These are phyloP conservation scores for Aspergillus indologenus DNA, from an alignment of 495 filamentous ascomycete species.

Conservation along the genomic window DNA sequence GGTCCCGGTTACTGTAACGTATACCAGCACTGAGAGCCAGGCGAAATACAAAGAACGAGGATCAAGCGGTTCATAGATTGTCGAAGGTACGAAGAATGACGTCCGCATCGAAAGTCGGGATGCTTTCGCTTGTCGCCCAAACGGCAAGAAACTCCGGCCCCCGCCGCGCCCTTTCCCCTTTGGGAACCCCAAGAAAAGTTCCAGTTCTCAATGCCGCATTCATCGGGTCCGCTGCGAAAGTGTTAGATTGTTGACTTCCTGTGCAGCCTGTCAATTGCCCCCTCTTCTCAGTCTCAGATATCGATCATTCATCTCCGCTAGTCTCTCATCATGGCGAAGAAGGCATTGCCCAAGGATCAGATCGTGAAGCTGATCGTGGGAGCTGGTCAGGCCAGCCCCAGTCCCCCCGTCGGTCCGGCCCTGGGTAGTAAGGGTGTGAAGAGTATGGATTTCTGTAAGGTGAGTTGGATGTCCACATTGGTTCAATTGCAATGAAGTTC, in stretches of 20 bases:
- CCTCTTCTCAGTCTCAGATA: not conserved
- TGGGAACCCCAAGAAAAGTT: slow-evolving; percentile 10
- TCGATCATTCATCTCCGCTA: not conserved
- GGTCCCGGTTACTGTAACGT: not conserved
- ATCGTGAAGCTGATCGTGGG: slow-evolving; percentile 98
- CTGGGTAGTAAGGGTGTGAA: slow-evolving; percentile 98
- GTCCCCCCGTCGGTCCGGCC: slow-evolving; percentile 96
- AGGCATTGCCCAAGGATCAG: slow-evolving; percentile 66
- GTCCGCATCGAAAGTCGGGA: slow-evolving; percentile 3
- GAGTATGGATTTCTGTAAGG: slow-evolving; percentile 99
- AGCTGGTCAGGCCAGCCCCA: slow-evolving; percentile 92
- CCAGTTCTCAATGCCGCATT: not conserved
- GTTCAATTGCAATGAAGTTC: not conserved
- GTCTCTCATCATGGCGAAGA: slow-evolving; percentile 69
- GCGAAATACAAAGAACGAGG: not conserved
- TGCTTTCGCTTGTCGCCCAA: slow-evolving; percentile 8
- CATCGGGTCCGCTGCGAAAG: not conserved
- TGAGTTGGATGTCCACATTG: slow-evolving; percentile 31
- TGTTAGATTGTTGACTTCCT: no score
- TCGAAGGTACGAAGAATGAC: slow-evolving; percentile 8
- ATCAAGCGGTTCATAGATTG: not conserved
- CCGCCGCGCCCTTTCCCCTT: slow-evolving; percentile 9
- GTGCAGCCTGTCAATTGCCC: not conserved
- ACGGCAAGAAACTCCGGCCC: slow-evolving; percentile 18
- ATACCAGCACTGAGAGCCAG: not conserved